These are phyloP conservation scores for Microbotryomycetes sp. DNA, from an alignment of 1,284 basidiomycete species.

Conservation along the genomic window DNA sequence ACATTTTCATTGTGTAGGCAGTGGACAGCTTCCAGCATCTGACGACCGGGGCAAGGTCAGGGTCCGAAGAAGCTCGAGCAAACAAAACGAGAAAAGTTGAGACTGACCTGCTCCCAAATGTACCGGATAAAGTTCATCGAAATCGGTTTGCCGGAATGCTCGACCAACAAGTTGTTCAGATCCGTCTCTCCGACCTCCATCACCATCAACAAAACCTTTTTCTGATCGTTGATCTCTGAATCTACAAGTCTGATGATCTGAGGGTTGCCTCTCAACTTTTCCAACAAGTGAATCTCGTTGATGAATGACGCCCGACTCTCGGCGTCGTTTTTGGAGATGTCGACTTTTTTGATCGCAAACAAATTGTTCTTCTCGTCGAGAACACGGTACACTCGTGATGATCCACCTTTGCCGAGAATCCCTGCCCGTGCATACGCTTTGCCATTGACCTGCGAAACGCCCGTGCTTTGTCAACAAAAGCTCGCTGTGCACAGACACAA, in stretches of 20 bases:
- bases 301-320: constrained; percentile 86
- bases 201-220: constrained; percentile 58
- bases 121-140: constrained; percentile 88
- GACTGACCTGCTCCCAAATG: constrained; percentile 83
- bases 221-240: constrained; percentile 57
- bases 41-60: neutral
- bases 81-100: neutral
- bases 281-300: constrained; percentile 84
- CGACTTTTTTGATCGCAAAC: constrained; percentile 80
- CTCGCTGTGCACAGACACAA: neutral
- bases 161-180: constrained; percentile 64
- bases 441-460: constrained; percentile 56
- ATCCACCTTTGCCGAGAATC: constrained; percentile 81
- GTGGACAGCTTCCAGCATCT: constrained; percentile 95
- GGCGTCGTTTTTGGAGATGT: constrained; percentile 66
- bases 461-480: neutral
- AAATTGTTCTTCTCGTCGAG: constrained; percentile 61
- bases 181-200: constrained; percentile 94
- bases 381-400: constrained; percentile 87
- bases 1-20: constrained; percentile 94
- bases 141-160: constrained; percentile 69
- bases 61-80: neutral
- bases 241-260: constrained; percentile 83
- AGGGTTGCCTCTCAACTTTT: constrained; percentile 75
- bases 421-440: constrained; percentile 72